Percentiles rank a stretch among this genome's conserved stretches.
Evolutionary conservation across 1,139 yeast species (phyloP).

Genomic region (Geotrichum fermentans): DNA sequence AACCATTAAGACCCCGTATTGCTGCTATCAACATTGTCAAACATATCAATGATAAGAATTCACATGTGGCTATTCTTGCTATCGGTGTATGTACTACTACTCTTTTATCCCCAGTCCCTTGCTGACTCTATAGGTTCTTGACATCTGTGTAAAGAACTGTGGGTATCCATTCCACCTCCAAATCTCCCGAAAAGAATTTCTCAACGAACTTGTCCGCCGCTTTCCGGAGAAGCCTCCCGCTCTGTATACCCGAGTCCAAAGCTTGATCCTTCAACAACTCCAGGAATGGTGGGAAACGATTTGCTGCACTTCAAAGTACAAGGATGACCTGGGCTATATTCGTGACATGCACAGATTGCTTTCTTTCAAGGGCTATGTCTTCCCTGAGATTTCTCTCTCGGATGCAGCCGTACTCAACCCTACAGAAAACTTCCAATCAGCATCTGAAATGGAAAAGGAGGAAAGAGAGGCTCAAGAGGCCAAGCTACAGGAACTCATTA

Average conservation of each 20-base stretch:
- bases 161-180: constrained; percentile 96
- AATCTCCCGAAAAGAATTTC: constrained; percentile 87
- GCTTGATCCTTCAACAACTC: constrained; percentile 79
- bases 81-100: constrained; percentile 36
- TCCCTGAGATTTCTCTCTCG: constrained; percentile 86
- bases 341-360: constrained; percentile 93
- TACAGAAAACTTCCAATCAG: constrained; percentile 79
- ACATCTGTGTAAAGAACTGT: constrained; percentile 91
- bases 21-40: constrained; percentile 90
- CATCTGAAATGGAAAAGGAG: constrained; percentile 86
- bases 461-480: constrained; percentile 92
- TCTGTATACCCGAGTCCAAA: constrained; percentile 75
- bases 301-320: constrained; percentile 83
- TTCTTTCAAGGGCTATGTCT: constrained; percentile 79
- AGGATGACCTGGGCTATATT: constrained; percentile 85
- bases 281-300: constrained; percentile 98
- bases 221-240: constrained; percentile 95
- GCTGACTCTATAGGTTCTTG: constrained; percentile 46
- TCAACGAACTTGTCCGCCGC: constrained; percentile 84
- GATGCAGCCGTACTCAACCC: constrained; percentile 94
- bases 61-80: constrained; percentile 66
- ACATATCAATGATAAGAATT: constrained; percentile 74
- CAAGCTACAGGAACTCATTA: constrained; percentile 86
- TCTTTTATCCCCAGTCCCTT: background rate
- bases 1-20: constrained; percentile 58